A percentile compares a stretch with the other conserved stretches of the same genome.
phyloP scores from a whole-genome alignment of 2,329 filamentous ascomycete species.

The Alternaria sp. region DNA sequence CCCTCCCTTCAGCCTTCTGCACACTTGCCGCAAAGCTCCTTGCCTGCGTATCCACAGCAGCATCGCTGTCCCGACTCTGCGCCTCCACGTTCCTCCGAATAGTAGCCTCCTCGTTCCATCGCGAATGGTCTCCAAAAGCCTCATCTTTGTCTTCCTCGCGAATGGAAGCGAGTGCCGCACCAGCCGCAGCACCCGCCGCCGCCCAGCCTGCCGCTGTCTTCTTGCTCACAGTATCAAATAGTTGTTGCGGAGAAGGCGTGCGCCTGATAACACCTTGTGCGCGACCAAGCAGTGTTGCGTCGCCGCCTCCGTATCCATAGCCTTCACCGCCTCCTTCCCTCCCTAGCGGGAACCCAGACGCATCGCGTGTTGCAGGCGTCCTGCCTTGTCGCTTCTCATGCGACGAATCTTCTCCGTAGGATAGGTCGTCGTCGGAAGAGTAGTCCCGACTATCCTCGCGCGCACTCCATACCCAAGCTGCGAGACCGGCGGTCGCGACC shows the following conservation, averaged over 20 bases:
- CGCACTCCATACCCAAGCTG: slow-evolving; percentile 94
- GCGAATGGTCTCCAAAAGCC: slow-evolving; percentile 79
- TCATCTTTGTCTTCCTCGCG: slow-evolving; percentile 82
- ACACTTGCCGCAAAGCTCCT: slow-evolving; percentile 45
- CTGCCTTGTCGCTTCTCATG: slow-evolving; percentile 33
- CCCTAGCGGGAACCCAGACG: slow-evolving; percentile 33
- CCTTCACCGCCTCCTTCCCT: slow-evolving; percentile 33
- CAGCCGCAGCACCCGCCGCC: slow-evolving; percentile 82
- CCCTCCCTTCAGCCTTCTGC: slow-evolving; percentile 27
- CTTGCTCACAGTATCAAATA: slow-evolving; percentile 83
- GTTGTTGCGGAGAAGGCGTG: slow-evolving; percentile 86
- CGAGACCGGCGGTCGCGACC: slow-evolving; percentile 83
- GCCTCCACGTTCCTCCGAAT: slow-evolving; percentile 62
- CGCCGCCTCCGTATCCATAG: slow-evolving; percentile 52
- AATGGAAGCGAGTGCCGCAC: slow-evolving; percentile 82
- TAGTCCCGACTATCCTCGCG: slow-evolving; percentile 77
- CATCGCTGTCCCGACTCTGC: slow-evolving; percentile 47
- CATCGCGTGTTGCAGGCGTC: slow-evolving; percentile 29
- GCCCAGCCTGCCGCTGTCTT: slow-evolving; percentile 82
- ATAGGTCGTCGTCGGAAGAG: slow-evolving; percentile 60
- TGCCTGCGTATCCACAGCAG: slow-evolving; percentile 45
- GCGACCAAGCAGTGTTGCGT: slow-evolving; percentile 73
- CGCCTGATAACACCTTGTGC: slow-evolving; percentile 83
- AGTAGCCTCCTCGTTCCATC: slow-evolving; percentile 91
- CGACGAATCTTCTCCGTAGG: slow-evolving; percentile 54